These are phyloP conservation scores for Sambucus nigra DNA, from an alignment of 129 eudicot species.

Conservation along the genomic window DNA sequence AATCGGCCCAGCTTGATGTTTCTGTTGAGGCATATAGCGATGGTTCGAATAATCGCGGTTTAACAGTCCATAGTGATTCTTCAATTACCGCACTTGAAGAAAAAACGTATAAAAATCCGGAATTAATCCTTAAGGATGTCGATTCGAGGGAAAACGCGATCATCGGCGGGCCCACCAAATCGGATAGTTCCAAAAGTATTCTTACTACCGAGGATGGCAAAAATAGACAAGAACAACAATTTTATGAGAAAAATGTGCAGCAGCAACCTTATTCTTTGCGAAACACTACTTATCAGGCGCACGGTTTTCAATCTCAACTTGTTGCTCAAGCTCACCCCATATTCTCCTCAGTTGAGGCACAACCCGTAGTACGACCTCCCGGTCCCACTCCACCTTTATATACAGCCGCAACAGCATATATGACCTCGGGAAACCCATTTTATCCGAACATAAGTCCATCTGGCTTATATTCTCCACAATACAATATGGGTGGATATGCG, in stretches of 20 bases:
- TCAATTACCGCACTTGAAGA: neutral
- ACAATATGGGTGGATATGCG: constrained; percentile 13
- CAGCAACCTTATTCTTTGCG: constrained; percentile 12
- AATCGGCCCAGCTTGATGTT: neutral
- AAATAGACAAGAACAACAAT: constrained; percentile 9
- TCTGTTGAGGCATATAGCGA: neutral
- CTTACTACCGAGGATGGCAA: constrained; percentile 7
- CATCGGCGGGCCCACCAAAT: neutral
- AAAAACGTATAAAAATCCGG: neutral
- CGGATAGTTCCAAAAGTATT: constrained; percentile 8
- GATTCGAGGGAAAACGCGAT: constrained; percentile 7
- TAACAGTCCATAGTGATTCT: constrained; percentile 6
- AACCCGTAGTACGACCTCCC: constrained; percentile 18
- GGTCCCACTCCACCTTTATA: constrained; percentile 27
- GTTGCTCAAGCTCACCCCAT: constrained; percentile 6
- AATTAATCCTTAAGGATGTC: constrained; percentile 3
- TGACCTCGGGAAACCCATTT: constrained; percentile 37
- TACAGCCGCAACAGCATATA: constrained; percentile 33
- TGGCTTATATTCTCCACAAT: constrained; percentile 22
- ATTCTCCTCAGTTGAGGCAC: constrained; percentile 9
- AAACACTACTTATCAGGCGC: constrained; percentile 3
- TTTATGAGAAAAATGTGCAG: constrained; percentile 1
- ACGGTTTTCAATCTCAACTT: constrained; percentile 13
- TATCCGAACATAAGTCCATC: constrained; percentile 23
- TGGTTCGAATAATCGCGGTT: neutral